Evolutionary conservation across 306 rosid genomes (phyloP), one percentile per base, ranked within the genome.

Genomic region (Malus orientalis): DNA sequence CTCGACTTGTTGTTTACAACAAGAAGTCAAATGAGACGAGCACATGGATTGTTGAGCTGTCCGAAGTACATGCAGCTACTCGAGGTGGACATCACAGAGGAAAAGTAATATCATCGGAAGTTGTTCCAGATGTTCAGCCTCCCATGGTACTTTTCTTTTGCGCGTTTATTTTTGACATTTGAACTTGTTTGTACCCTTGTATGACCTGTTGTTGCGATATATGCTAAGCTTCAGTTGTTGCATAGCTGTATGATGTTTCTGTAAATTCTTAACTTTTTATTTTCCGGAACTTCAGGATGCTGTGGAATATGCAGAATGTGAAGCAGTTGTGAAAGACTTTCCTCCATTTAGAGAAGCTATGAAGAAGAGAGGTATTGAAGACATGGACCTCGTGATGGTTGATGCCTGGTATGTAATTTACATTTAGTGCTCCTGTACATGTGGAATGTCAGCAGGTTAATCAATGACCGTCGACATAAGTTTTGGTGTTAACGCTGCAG

Each of bases 341-440:
- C 96, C 98, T 84, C 98, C 98, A 59, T 93, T 93, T 86, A 83
- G 83, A 42, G 98, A 93, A 82, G 98, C 98, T 71, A 91, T 91
- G 98, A 89, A 84, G 92, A 93, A 90, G 90, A 85, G 98, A 85
- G 98, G 98, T 53, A 87, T 93, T 82, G 98, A 89, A 69, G 97
- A 93, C 79, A 91, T 93, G 98, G 97, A 93, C 64, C 93, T 93
- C 22, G 97, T 91, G 62, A 93, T 93, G 98, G 97, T 93, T 67
- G 97, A 93, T 82, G 82, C 97, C 79, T 93, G 97, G 98, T 91
- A 84, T 74, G 83, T 76, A 36, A 61, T 60, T 44, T 57, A 42
- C 32, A 1, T 33, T 44, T 19, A 13, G 55, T 59, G 53, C 30
- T 54, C 45, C 57, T 20, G 36, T 59, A 27, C 42, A 60, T 18